Conservation (phyloP, 2,329 filamentous ascomycete species). For the Penicillium sp. region DNA sequence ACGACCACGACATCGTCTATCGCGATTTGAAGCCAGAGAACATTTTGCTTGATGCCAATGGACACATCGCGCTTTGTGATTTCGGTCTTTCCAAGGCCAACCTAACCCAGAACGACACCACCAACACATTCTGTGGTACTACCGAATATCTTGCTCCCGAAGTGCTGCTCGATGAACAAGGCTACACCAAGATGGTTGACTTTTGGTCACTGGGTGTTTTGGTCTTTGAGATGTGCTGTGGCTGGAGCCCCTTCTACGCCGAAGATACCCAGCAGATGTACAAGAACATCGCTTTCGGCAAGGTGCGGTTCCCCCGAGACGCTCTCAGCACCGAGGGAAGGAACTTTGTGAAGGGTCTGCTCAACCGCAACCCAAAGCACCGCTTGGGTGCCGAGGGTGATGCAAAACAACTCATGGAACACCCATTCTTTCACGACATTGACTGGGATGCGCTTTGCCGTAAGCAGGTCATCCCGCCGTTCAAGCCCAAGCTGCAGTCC, state of each 20-base stretch:
- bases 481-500: conserved; percentile 96
- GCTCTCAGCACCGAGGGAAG: conserved; percentile 91
- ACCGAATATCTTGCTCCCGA: conserved; percentile 97
- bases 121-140: conserved; percentile 98
- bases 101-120: conserved; percentile 93
- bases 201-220: conserved; percentile 98
- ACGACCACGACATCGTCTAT: conserved; percentile 97
- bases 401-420: conserved; percentile 89
- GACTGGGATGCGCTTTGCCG: conserved; percentile 87
- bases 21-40: conserved; percentile 98
- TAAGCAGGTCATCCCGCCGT: conserved; percentile 93
- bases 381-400: conserved; percentile 88
- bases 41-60: conserved; percentile 93
- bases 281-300: conserved; percentile 99
- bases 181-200: conserved; percentile 99
- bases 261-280: conserved; percentile 99
- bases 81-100: conserved; percentile 98
- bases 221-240: conserved; percentile 99
- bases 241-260: conserved; percentile 98
- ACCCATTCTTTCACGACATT: conserved; percentile 92
- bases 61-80: conserved; percentile 96
- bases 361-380: conserved; percentile 97
- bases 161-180: conserved; percentile 91
- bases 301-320: conserved; percentile 93
- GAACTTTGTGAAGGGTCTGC: conserved; percentile 95